phyloP scores from a whole-genome alignment of 345 rosid genomes.

The Dovyalis caffra region DNA sequence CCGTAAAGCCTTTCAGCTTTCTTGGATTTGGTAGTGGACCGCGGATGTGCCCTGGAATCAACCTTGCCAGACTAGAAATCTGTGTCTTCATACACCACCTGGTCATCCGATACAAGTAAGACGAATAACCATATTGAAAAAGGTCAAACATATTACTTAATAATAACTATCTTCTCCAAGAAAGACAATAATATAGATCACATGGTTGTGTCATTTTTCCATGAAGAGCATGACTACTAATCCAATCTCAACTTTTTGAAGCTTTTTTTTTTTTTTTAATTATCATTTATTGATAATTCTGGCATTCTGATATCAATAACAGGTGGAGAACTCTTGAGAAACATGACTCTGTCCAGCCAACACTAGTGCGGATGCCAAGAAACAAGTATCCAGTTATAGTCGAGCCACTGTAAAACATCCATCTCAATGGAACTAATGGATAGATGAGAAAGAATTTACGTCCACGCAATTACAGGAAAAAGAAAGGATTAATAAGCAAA shows the following conservation, averaged over 20 bases:
- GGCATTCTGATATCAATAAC: slow-evolving; percentile 1
- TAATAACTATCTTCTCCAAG: no score
- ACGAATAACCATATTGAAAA: background rate
- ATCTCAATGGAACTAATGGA: no score
- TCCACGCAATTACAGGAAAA: background rate
- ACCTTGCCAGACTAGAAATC: slow-evolving; percentile 66
- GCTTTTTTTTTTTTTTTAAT: background rate
- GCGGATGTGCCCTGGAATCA: slow-evolving; percentile 68
- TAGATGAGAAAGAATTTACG: background rate
- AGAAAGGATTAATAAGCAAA: background rate
- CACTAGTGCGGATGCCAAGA: slow-evolving; percentile 58
- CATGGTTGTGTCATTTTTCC: no score
- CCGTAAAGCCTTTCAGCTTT: slow-evolving; percentile 47
- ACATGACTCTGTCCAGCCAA: slow-evolving; percentile 57
- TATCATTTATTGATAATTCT: background rate
- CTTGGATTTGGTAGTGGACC: slow-evolving; percentile 75
- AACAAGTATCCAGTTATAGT: slow-evolving; percentile 48
- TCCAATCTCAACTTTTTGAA: background rate
- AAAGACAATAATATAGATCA: background rate
- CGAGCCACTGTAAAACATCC: slow-evolving; percentile 30
- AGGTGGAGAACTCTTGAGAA: slow-evolving; percentile 58
- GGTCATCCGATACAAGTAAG: slow-evolving; percentile 61
- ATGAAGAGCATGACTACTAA: background rate
- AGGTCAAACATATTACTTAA: no score
- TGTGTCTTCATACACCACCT: slow-evolving; percentile 63